Evolutionary conservation across 2,329 filamentous ascomycete species (phyloP), one percentile per base, ranked within the genome.

Genomic region (Scytalidium lignicola): DNA sequence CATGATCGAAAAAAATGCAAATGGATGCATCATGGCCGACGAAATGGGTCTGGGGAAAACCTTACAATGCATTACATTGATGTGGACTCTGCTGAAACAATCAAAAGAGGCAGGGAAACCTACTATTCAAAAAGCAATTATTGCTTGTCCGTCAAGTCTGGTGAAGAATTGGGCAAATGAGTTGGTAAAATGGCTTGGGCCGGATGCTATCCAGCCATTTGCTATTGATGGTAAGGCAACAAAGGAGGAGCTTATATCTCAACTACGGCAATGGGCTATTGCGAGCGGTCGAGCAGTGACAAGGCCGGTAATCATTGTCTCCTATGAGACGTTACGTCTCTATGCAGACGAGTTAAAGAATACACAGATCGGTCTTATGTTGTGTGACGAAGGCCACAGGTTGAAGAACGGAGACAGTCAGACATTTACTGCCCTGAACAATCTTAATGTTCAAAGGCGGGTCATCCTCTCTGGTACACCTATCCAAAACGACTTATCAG

Each of bases 21-120:
- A 96, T 66, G 93, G 93, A 2, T 99, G 93, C 69, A 99, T 99
- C 65, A 99, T 99, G 93, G 93, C 93, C 47, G 93, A 99, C 66
- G 93, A 96, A 66, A 99, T 99, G 93, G 93, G 93, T 59, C 73
- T 99, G 23, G 93, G 93, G 49, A 99, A 99, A 72, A 99, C 93
- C 17, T 71, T 99, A 41, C 93, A 99, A 73, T 99, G 93, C 68
- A 99, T 99, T 62, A 82, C 93, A 0, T 78, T 99, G 44, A 85
- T 99, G 76, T 99, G 93, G 93, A 99, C 93, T 1, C 71, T 99
- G 1, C 72, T 99, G 15, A 97, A 96, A 67, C 93, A 99, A 64
- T 95, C 91, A 0, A 89, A 93, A 0, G 90, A 96, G 39, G 90
- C 92, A n/a, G 93, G 93, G 18, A 96, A 91, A 65, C 70, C 87